Base-by-base conservation (phyloP, 1,284 basidiomycete genomes). In the Macrocystidia cucumis region DNA sequence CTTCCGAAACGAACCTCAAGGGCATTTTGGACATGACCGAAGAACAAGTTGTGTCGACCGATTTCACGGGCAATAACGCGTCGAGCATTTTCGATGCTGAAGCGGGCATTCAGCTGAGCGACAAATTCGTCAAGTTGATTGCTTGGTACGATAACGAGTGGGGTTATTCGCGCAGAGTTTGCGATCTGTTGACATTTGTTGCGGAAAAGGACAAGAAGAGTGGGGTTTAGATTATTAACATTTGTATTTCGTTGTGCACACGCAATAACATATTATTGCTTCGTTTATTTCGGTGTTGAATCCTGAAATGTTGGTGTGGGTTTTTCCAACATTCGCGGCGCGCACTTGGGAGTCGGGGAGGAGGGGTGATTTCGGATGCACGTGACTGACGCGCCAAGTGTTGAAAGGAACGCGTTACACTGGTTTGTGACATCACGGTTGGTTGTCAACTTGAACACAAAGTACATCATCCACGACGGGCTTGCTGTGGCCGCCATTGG, bases 91-190 rank as follows among this genome's bases (percentile, higher is more conserved):
- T 91, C 59, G 95, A 98, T 59, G 91, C 92, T 52, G 69, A 68
- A 46, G 95, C 90, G 38, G 93, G 95, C 54, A 98, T 98, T 60
- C 73, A 81, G 59, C 80, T 98, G 57, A 97, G 88, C 82, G 56
- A 68, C 48, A 84, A 85, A 69, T 98, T 97, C 56, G 89, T 97
- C 68, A 97, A 97, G 79, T 77, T 96, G 49, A 86, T 96, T 55
- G 62, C 86, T 30, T 95, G 91, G 91, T 91, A 93, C 74, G 92
- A 97, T 71, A 91, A 91, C 64, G 89, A 92, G 68, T 92, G 86
- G 86, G 90, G 91, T 34, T 98, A 98, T 84, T 96, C 91, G 37
- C 81, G 74, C 62, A 84, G 95, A 59, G 92, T 97, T 43, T 82
- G 85, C 62, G 95, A 98, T 67, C 77, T 98, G 44, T 68, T 97